These are phyloP conservation scores for Trichosanthes truncata DNA, from an alignment of 306 rosid genomes.

Conservation along the genomic window DNA sequence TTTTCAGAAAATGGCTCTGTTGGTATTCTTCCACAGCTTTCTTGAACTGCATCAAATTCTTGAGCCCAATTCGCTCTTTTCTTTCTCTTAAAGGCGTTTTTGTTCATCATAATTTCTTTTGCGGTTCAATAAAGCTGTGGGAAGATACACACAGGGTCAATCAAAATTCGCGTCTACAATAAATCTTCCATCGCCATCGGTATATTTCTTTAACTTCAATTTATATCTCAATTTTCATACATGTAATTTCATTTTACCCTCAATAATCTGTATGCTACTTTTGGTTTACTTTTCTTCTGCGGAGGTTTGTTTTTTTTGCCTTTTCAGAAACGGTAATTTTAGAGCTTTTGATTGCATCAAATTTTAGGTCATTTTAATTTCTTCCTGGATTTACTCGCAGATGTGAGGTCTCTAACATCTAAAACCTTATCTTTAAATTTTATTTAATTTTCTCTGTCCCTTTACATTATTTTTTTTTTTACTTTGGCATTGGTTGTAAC, in stretches of 20 bases:
- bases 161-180: background rate
- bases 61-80: background rate
- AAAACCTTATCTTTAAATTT: background rate
- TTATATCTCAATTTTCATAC: too few species aligned
- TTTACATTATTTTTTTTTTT: background rate
- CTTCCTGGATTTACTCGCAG: background rate
- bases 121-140: slow-evolving; percentile 99
- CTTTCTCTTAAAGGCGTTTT: background rate
- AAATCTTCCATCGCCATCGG: background rate
- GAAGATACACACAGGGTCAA: slow-evolving; percentile 87
- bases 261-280: too few species aligned
- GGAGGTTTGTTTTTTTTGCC: background rate
- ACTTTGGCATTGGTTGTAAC: background rate
- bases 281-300: too few species aligned
- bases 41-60: slow-evolving; percentile 85
- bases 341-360: background rate
- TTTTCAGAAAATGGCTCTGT: slow-evolving; percentile 40
- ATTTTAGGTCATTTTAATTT: background rate
- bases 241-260: too few species aligned
- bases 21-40: slow-evolving; percentile 99
- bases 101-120: slow-evolving; percentile 6
- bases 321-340: background rate
- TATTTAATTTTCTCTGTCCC: background rate
- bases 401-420: background rate
- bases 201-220: background rate